Conservation (phyloP, 164 flowering plant genomes). For the Magnolia kwangsiensis region DNA sequence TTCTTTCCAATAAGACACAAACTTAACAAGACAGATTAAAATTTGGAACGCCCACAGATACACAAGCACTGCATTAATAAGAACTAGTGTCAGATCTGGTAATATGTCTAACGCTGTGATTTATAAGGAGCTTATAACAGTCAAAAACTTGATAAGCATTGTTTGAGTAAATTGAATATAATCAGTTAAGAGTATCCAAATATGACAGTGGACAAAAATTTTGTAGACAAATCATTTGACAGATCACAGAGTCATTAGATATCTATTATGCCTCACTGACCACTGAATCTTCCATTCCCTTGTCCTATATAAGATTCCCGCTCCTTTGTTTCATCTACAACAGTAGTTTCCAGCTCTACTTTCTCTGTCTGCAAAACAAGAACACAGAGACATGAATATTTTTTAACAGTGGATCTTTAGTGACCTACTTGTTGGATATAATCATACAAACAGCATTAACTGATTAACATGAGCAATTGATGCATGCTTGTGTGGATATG, state of each 20-base stretch:
- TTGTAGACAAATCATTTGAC: background rate
- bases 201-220: background rate
- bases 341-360: constrained; percentile 94
- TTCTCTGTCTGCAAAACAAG: constrained; percentile 75
- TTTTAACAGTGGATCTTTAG: background rate
- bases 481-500: background rate
- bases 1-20: too few species aligned
- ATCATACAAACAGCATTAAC: background rate
- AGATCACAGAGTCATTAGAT: background rate
- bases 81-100: too few species aligned
- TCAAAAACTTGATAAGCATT: background rate
- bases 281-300: constrained; percentile 90
- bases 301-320: constrained; percentile 79
- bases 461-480: background rate
- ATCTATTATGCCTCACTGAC: constrained; percentile 39
- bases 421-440: background rate
- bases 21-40: too few species aligned
- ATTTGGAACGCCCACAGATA: too few species aligned
- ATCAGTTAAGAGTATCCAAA: background rate
- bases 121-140: background rate
- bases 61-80: too few species aligned
- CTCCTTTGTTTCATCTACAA: constrained; percentile 94
- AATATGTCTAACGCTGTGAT: too few species aligned
- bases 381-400: constrained; percentile 1
- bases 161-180: too few species aligned